Base-by-base conservation (phyloP, 345 rosid species). In the Ceriops tagal region DNA sequence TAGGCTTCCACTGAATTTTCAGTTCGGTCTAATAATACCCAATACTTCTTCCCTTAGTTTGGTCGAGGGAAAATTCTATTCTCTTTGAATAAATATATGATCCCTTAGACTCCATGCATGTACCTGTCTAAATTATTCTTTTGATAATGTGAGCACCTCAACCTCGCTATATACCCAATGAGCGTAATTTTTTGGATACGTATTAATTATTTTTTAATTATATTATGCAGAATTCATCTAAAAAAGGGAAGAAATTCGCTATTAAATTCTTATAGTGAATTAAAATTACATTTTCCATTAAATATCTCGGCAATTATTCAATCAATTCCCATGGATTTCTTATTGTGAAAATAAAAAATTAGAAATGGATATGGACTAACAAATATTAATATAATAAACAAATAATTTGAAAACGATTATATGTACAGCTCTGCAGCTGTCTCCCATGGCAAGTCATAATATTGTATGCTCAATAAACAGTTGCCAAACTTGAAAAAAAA, bases 251-350 rank as follows among this genome's bases (percentile, higher is more conserved):
- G 60, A 58, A 51, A 65, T 39, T 37, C 18, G 43, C 73, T 69
- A 59, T 49, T 67, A 73, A 39, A 61, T 64, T 24, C 26, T 24
- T 24, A 24, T 24, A 24, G 26, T 24, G 26, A 24, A 24, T 24
- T 24, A 24, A 24, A 24, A 24, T 24, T 77, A 64, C 77, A 64
- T 59, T 19, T 49, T 39, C 10, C 51, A 66, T 64, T 66, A 68
- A 78, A 66, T 79, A 66, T 63, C 62, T 5, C 22, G 64, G 51
- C 77, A 64, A 39, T 62, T 65, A 69, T 65, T 72, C 32, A 24
- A 39, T 53, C 21, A 64, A 65, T 32, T 32, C 34, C 5, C 6
- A 5, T 32, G 34, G 34, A 61, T 55, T 24, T 61, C 67, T 61
- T 73, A 58, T 52, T 69, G 56, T 24, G 26, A 0, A 24, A 20